Evolutionary conservation across 2,329 filamentous ascomycete genomes (phyloP).

Genomic region (Dothidotthia symphoricarpi): DNA sequence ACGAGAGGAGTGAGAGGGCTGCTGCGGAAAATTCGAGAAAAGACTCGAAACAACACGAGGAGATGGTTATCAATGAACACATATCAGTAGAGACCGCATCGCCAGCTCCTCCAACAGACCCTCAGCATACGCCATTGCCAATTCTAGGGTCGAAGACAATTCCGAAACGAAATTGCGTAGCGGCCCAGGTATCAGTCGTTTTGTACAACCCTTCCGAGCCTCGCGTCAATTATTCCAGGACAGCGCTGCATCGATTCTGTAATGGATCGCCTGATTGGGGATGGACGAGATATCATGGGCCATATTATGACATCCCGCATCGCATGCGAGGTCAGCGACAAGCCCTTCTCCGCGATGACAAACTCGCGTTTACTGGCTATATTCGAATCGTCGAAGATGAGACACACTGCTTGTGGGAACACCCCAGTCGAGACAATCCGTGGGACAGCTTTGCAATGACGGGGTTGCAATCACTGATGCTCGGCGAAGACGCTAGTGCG

Average conservation of each 20-base stretch:
- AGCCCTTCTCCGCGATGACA: constrained; percentile 60
- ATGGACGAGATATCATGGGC: constrained; percentile 61
- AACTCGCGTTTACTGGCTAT: constrained; percentile 61
- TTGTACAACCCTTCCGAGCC: constrained; percentile 64
- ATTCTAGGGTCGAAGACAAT: constrained; percentile 33
- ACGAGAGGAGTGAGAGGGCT: constrained; percentile 3
- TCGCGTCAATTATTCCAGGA: constrained; percentile 56
- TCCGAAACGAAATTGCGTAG: constrained; percentile 46
- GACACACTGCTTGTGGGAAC: constrained; percentile 61
- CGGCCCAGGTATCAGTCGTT: constrained; percentile 62
- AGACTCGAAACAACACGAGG: constrained; percentile 7
- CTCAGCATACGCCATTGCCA: constrained; percentile 40
- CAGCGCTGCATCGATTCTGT: constrained; percentile 60
- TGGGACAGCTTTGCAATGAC: constrained; percentile 60
- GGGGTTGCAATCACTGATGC: constrained; percentile 52
- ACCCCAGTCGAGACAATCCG: constrained; percentile 53
- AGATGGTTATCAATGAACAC: constrained; percentile 8
- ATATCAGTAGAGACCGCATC: constrained; percentile 1
- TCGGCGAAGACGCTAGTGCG: constrained; percentile 30
- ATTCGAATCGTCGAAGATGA: constrained; percentile 61
- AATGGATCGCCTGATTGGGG: constrained; percentile 60
- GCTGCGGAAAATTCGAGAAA: background rate
- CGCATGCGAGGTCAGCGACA: constrained; percentile 59
- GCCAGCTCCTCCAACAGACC: constrained; percentile 8
- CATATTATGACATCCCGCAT: constrained; percentile 57